These are phyloP conservation scores for Oryza meyeriana DNA, from an alignment of 176 grass and related monocot species.

Conservation along the genomic window DNA sequence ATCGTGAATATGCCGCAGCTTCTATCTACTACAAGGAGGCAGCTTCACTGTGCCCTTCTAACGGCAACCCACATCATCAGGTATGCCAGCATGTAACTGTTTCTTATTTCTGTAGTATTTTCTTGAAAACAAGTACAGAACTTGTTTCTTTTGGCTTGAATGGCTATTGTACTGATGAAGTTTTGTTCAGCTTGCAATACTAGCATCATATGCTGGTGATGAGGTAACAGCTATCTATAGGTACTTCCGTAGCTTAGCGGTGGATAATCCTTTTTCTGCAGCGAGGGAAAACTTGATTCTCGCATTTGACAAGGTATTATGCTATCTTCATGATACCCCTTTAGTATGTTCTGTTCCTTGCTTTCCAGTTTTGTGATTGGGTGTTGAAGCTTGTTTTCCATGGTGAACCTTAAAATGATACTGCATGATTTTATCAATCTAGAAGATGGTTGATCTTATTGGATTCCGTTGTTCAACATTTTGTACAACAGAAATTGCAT, in stretches of 20 bases:
- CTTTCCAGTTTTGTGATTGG: neutral
- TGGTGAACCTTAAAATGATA: neutral
- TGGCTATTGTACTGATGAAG: neutral
- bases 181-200: neutral
- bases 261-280: conserved; percentile 74
- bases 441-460: neutral
- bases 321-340: neutral
- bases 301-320: conserved; percentile 84
- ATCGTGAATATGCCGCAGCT: conserved; percentile 70
- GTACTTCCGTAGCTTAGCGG: conserved; percentile 94
- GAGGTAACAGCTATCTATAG: conserved; percentile 79
- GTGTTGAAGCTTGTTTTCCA: neutral
- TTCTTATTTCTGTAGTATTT: neutral
- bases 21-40: conserved; percentile 91
- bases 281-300: conserved; percentile 94
- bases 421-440: neutral
- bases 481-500: neutral
- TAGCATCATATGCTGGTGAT: neutral
- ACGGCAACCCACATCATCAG: conserved; percentile 96
- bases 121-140: neutral
- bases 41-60: conserved; percentile 67
- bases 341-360: conserved; percentile 6
- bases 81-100: conserved; percentile 24
- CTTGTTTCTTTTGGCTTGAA: neutral
- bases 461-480: neutral